Evolutionary conservation across 2,329 filamentous ascomycete species (phyloP), one percentile per base, ranked within the genome.

Genomic region (Chrysoporthe austroafricana): DNA sequence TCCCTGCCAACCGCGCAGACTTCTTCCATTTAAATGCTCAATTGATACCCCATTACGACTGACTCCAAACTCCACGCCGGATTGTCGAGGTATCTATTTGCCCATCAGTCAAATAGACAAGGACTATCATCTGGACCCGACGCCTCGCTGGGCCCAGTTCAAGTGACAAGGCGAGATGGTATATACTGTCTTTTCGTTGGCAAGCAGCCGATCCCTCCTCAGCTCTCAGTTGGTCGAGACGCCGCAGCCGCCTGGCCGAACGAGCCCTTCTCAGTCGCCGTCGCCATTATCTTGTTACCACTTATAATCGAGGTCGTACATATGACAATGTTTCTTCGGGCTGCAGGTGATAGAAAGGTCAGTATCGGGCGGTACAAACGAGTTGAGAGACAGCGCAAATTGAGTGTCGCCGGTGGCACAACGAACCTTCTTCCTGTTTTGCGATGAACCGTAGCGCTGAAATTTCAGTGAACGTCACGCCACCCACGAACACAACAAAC

Each of bases 401-500:
- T 18, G 11, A 32, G 16, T 34, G 32, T 16, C 9, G 48, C 32
- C 7, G 39, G 46, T 43, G 11, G 36, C 46, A 74, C 82, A 72
- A 65, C 63, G 34, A 76, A 89, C 88, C 86, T 83, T 92, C 87
- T 88, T 96, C 90, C 78, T 95, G 90, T 76, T 89, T 89, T 11
- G 92, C 93, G 72, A 99, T 91, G 76, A 97, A 98, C 65, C 96
- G 86, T 76, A 99, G 77, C 26, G 96, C 96, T 52, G 96, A 94
- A 77, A 99, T 95, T 79, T 99, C 96, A 0, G 96, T 95, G 76
- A 96, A 97, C 0, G 94, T 97, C 66, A 99, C 92, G 1, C 96
- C 96, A n/a, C 96, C 96, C 21, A 99, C 82, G 79, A 98, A 98
- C 73, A 98, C 97, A n/a, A 99, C 90, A 75, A 97, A 92, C 0